Evolutionary conservation across 257 asterid genomes (phyloP).

Genomic region (Salvia splendens): DNA sequence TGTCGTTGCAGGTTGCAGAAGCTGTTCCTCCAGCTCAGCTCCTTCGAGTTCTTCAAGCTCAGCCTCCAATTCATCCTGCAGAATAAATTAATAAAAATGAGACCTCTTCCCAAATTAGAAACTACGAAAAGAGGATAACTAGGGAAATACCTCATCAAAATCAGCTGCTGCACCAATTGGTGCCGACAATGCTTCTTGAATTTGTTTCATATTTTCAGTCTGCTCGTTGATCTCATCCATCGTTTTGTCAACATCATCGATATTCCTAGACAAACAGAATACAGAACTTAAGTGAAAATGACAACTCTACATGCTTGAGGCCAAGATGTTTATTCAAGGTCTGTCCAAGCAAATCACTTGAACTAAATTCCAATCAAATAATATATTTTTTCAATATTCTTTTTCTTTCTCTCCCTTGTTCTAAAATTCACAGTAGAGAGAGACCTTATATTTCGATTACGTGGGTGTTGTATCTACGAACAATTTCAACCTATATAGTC

Average conservation of each 20-base stretch:
- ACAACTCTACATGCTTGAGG: not conserved
- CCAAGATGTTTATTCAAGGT: slow-evolving; percentile 4
- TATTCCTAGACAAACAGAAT: slow-evolving; percentile 45
- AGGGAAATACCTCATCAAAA: slow-evolving; percentile 55
- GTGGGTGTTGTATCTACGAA: slow-evolving; percentile 24
- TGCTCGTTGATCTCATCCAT: slow-evolving; percentile 78
- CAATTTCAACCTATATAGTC: too few species aligned
- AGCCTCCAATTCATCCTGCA: slow-evolving; percentile 67
- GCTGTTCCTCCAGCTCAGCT: slow-evolving; percentile 65
- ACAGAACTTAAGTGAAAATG: slow-evolving; percentile 17
- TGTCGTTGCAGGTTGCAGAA: slow-evolving; percentile 60
- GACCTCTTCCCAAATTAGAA: not conserved
- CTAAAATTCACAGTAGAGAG: not conserved
- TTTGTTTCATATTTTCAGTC: slow-evolving; percentile 68
- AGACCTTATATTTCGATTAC: not conserved
- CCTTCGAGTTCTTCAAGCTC: slow-evolving; percentile 72
- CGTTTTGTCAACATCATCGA: slow-evolving; percentile 67
- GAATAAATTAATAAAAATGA: slow-evolving; percentile 11
- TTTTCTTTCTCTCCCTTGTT: too few species aligned
- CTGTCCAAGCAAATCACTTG: slow-evolving; percentile 1
- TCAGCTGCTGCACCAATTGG: slow-evolving; percentile 69
- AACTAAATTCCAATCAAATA: slow-evolving; percentile 6
- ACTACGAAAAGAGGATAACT: slow-evolving; percentile 1
- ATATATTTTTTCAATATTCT: not conserved
- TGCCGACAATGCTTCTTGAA: slow-evolving; percentile 59